Evolutionary conservation across 1,139 yeast species (phyloP).

Genomic region (Pichiaceae sp.): DNA sequence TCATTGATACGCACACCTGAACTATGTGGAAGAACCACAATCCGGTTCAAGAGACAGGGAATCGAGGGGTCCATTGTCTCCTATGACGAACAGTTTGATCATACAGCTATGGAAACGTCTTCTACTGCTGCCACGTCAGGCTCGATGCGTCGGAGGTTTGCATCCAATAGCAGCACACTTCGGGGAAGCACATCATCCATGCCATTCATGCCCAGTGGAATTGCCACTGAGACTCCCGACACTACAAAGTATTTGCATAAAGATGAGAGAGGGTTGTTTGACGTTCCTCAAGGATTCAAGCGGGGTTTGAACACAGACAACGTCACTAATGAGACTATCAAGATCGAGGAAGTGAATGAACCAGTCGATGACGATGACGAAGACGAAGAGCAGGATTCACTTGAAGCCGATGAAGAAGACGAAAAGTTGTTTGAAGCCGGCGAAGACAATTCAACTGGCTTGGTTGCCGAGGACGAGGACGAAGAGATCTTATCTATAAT

Average conservation of each 20-base stretch:
- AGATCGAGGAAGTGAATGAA: constrained; percentile 4
- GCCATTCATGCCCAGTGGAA: constrained; percentile 96
- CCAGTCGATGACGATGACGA: constrained; percentile 10
- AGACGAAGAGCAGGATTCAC: constrained; percentile 10
- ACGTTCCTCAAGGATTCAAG: constrained; percentile 72
- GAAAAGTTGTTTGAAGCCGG: constrained; percentile 6
- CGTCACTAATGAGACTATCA: constrained; percentile 1
- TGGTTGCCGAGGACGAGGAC: constrained; percentile 14
- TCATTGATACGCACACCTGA: constrained; percentile 42
- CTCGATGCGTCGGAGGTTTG: constrained; percentile 61
- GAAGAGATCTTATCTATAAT: constrained; percentile 65
- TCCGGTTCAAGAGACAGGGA: constrained; percentile 64
- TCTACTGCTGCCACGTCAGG: constrained; percentile 55
- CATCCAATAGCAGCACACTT: constrained; percentile 52
- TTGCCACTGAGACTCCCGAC: constrained; percentile 6
- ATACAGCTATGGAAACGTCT: constrained; percentile 34
- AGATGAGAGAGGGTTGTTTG: constrained; percentile 68
- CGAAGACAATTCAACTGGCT: constrained; percentile 1
- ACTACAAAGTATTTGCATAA: constrained; percentile 44
- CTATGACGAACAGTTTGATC: constrained; percentile 51
- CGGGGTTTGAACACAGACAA: constrained; percentile 46
- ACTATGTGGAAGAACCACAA: constrained; percentile 45
- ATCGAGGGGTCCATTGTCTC: constrained; percentile 60
- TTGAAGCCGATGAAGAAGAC: constrained; percentile 4
- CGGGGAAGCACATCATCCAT: constrained; percentile 67